phyloP scores from a whole-genome alignment of 2,329 filamentous ascomycete species.

The Trichocomaceae sp. region DNA sequence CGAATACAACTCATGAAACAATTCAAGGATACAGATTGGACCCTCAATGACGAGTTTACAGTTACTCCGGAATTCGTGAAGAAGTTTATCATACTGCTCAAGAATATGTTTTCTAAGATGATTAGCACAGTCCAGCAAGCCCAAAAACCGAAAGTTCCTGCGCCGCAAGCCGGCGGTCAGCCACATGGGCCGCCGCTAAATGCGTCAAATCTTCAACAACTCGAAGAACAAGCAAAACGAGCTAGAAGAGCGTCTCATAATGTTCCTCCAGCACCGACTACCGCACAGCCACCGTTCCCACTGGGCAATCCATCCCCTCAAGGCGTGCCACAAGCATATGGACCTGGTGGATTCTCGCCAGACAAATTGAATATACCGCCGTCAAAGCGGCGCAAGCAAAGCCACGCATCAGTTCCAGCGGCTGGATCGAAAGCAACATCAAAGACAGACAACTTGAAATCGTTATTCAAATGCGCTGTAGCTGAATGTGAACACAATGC shows the following conservation, averaged over 20 bases:
- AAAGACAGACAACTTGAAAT: constrained; percentile 16
- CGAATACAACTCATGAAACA: constrained; percentile 42
- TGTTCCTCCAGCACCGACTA: constrained; percentile 43
- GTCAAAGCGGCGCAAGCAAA: constrained; percentile 52
- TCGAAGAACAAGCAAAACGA: constrained; percentile 40
- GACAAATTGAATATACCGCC: constrained; percentile 54
- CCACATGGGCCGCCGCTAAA: constrained; percentile 32
- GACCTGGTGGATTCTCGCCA: constrained; percentile 46
- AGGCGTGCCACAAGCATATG: constrained; percentile 52
- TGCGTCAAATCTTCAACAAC: constrained; percentile 41
- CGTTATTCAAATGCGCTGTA: constrained; percentile 49
- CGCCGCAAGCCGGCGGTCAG: constrained; percentile 19
- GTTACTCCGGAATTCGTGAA: constrained; percentile 36
- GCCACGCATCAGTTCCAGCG: constrained; percentile 31
- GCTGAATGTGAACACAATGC: constrained; percentile 48
- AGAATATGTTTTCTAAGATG: constrained; percentile 36
- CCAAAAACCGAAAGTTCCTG: constrained; percentile 15
- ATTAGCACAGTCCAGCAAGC: constrained; percentile 27
- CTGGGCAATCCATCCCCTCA: constrained; percentile 48
- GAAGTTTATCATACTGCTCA: constrained; percentile 32
- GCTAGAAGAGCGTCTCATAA: constrained; percentile 34
- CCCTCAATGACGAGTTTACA: constrained; percentile 40
- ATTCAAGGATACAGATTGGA: constrained; percentile 38
- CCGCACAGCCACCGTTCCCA: constrained; percentile 48
- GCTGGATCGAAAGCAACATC: constrained; percentile 16